phyloP scores from a whole-genome alignment of 805 yeast genomes.

The Vanderwaltozyma verrucispora region DNA sequence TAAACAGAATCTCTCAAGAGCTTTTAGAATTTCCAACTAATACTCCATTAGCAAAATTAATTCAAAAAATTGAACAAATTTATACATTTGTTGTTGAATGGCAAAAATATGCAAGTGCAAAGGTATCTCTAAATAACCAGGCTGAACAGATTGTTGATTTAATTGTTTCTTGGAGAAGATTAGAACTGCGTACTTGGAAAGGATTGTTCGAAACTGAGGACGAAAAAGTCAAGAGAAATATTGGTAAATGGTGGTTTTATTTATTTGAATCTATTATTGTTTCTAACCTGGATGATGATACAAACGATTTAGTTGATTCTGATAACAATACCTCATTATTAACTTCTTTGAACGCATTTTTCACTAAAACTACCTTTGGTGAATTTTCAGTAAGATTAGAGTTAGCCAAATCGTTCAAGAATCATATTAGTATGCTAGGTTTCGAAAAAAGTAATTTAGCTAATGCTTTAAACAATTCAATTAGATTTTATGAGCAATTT shows the following conservation, averaged over 20 bases:
- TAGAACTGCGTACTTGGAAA: conserved; percentile 83
- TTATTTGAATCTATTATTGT: conserved; percentile 71
- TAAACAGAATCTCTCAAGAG: conserved; percentile 55
- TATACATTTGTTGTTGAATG: conserved; percentile 79
- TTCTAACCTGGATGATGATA: conserved; percentile 28
- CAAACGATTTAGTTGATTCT: conserved; percentile 15
- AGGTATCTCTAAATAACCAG: conserved; percentile 50
- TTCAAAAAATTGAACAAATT: conserved; percentile 79
- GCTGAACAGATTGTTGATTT: conserved; percentile 51
- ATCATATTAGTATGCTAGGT: conserved; percentile 36
- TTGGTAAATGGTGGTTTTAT: conserved; percentile 88
- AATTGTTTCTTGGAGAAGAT: conserved; percentile 82
- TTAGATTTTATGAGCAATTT: conserved; percentile 62
- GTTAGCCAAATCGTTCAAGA: conserved; percentile 53
- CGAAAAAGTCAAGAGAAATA: conserved; percentile 31
- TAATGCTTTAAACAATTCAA: conserved; percentile 29
- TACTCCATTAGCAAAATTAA: conserved; percentile 65
- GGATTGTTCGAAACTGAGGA: conserved; percentile 61
- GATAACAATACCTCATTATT: conserved; percentile 25
- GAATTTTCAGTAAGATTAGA: conserved; percentile 53
- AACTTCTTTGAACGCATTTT: conserved; percentile 59
- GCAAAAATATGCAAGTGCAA: conserved; percentile 82
- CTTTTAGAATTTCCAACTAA: conserved; percentile 48
- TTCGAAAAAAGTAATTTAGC: conserved; percentile 16
- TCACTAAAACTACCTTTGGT: conserved; percentile 69